These are phyloP conservation scores for Blastomyces parvus DNA, from an alignment of 2,329 filamentous ascomycete genomes.

Conservation along the genomic window DNA sequence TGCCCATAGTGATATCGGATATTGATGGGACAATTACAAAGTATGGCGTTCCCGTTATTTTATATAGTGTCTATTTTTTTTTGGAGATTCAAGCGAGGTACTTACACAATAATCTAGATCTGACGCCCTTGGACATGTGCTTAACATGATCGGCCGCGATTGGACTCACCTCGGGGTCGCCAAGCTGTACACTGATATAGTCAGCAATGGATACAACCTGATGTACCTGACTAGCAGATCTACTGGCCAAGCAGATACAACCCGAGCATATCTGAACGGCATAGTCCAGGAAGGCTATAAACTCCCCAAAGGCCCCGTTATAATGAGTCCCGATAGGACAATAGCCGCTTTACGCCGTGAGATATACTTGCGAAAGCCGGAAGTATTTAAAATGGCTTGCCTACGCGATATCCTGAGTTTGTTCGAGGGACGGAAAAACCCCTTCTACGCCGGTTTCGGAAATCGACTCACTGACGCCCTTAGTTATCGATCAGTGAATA, in stretches of 20 bases:
- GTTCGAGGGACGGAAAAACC: slow-evolving; percentile 65
- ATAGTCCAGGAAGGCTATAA: slow-evolving; percentile 80
- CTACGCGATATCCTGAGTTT: slow-evolving; percentile 85
- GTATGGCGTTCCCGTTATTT: slow-evolving; percentile 21
- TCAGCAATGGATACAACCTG: slow-evolving; percentile 94
- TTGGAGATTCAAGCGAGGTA: not conserved
- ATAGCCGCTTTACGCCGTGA: slow-evolving; percentile 88
- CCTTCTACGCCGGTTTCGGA: slow-evolving; percentile 95
- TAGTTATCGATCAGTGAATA: slow-evolving; percentile 91
- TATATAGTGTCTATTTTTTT: not conserved
- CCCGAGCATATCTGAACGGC: slow-evolving; percentile 78
- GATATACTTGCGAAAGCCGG: slow-evolving; percentile 88
- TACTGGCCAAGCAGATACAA: slow-evolving; percentile 86
- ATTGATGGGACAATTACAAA: slow-evolving; percentile 99
- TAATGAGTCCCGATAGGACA: slow-evolving; percentile 87
- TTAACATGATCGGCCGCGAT: slow-evolving; percentile 94
- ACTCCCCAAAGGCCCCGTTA: slow-evolving; percentile 82
- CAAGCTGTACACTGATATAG: slow-evolving; percentile 93
- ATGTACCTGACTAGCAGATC: slow-evolving; percentile 94
- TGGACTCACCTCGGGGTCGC: slow-evolving; percentile 97
- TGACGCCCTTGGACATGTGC: slow-evolving; percentile 82
- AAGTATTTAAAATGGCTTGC: slow-evolving; percentile 99
- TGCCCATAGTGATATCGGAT: slow-evolving; percentile 93
- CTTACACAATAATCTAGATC: slow-evolving; percentile 40
- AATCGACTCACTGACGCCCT: slow-evolving; percentile 94